These are phyloP conservation scores for Remersonia thermophila DNA, from an alignment of 2,329 filamentous ascomycete genomes.

Conservation along the genomic window DNA sequence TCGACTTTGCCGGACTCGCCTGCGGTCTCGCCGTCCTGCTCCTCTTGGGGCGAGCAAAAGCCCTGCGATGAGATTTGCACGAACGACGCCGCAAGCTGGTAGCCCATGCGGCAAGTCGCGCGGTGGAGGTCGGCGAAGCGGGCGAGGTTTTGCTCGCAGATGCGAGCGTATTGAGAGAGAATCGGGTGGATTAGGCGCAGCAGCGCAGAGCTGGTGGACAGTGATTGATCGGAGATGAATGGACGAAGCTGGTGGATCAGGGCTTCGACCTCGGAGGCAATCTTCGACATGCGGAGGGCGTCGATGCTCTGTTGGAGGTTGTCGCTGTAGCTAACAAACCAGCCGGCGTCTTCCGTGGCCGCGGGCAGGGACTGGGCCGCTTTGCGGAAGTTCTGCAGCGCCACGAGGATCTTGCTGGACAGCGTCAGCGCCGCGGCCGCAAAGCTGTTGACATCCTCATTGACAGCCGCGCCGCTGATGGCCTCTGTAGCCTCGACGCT, in stretches of 20 bases:
- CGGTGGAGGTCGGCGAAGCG: conserved; percentile 54
- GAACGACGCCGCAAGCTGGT: conserved; percentile 65
- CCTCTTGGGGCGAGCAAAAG: conserved; percentile 83
- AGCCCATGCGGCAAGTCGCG: conserved; percentile 60
- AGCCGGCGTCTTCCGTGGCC: conserved; percentile 48
- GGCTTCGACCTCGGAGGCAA: conserved; percentile 32
- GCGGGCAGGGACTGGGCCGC: conserved; percentile 40
- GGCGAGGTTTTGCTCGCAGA: conserved; percentile 45
- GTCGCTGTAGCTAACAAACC: conserved; percentile 47
- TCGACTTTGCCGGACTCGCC: conserved; percentile 70
- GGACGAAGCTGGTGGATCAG: conserved; percentile 27
- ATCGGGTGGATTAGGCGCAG: conserved; percentile 57
- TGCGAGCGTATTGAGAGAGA: conserved; percentile 56
- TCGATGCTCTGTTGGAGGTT: conserved; percentile 40
- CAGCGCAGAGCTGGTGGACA: conserved; percentile 35
- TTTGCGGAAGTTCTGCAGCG: conserved; percentile 59
- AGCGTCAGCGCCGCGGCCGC: conserved; percentile 47
- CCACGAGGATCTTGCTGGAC: conserved; percentile 67
- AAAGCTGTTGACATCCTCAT: conserved; percentile 30
- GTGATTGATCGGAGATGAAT: conserved; percentile 25
- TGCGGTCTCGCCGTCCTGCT: conserved; percentile 52
- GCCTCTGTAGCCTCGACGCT: conserved; percentile 18
- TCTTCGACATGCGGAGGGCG: conserved; percentile 45
- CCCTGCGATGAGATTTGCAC: conserved; percentile 69
- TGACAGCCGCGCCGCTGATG: conserved; percentile 5